Conservation (phyloP, 192 early-diverging fungal species). For the Backusella sp. region DNA sequence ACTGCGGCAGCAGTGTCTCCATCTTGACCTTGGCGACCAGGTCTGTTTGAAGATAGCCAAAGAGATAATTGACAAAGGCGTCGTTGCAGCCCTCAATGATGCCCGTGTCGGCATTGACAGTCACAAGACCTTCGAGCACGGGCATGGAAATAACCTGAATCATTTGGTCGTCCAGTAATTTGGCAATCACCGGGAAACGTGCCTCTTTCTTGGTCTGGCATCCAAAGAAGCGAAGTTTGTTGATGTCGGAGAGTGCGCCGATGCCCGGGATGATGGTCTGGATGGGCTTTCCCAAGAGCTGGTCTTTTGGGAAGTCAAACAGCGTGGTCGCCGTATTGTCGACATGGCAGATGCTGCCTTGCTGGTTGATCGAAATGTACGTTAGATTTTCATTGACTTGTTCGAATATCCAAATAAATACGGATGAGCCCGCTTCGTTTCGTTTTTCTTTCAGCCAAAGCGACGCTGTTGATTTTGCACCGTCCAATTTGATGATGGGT, state of each 20-base stretch:
- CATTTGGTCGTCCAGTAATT: conserved; percentile 24
- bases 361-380: conserved; percentile 2
- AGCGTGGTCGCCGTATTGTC: conserved; percentile 44
- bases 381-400: conserved; percentile 47
- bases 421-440: conserved; percentile 35
- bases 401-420: conserved; percentile 67
- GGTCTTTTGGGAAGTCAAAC: conserved; percentile 44
- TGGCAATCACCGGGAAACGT: conserved; percentile 58
- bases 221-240: conserved; percentile 57
- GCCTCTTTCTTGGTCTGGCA: conserved; percentile 45
- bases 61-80: conserved; percentile 60
- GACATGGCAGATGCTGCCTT: conserved; percentile 48
- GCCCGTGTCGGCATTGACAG: conserved; percentile 42
- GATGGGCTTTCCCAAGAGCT: conserved; percentile 36
- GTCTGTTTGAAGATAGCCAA: conserved; percentile 50
- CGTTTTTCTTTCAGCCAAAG: conserved; percentile 60
- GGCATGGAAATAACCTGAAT: conserved; percentile 61
- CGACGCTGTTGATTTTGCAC: conserved; percentile 51
- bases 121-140: conserved; percentile 60
- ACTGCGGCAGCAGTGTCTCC: conserved; percentile 55
- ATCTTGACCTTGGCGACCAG: conserved; percentile 43
- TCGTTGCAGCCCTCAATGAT: conserved; percentile 55
- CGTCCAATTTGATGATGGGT: conserved; percentile 53
- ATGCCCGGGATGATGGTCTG: conserved; percentile 3
- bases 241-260: conserved; percentile 33